Conservation (phyloP, 768 basidiomycete species). For the Phaeotremella fagi region DNA sequence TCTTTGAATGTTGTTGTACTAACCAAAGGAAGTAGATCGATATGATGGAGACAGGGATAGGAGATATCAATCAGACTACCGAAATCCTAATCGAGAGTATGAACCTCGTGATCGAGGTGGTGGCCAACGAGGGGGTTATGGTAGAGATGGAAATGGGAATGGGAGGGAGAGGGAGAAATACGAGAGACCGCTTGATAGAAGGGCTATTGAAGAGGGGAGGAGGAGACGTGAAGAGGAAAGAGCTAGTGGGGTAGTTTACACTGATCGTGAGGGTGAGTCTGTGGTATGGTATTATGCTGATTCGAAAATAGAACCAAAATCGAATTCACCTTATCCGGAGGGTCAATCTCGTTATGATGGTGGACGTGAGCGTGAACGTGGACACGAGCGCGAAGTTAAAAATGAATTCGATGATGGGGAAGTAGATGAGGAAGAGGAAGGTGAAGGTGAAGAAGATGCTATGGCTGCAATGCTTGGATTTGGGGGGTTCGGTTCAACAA, state of each 20-base stretch:
- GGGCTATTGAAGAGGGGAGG: constrained; percentile 46
- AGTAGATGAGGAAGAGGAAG: constrained; percentile 36
- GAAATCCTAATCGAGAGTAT: constrained; percentile 1
- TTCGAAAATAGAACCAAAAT: background rate
- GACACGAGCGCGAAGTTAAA: too few species aligned
- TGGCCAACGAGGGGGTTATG: constrained; percentile 8
- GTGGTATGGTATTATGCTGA: too few species aligned
- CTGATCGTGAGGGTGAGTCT: constrained; percentile 10
- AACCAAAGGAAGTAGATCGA: background rate
- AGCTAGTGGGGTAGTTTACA: constrained; percentile 28
- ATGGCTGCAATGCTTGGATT: constrained; percentile 91
- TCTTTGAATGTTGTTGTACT: background rate
- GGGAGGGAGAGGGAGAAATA: constrained; percentile 10
- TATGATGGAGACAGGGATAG: background rate
- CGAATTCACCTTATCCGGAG: background rate
- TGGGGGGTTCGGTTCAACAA: constrained; percentile 78
- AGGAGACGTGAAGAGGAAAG: constrained; percentile 41
- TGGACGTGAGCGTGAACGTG: constrained; percentile 50
- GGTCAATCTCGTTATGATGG: constrained; percentile 51
- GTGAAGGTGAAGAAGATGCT: constrained; percentile 61
- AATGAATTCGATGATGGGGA: constrained; percentile 40
- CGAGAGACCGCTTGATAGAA: constrained; percentile 39
- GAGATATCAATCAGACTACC: background rate
- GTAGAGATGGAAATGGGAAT: constrained; percentile 4
- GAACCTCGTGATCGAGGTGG: background rate